These are phyloP conservation scores for Globisporangium splendens DNA, from an alignment of 352 stramenopile genomes.

Conservation along the genomic window DNA sequence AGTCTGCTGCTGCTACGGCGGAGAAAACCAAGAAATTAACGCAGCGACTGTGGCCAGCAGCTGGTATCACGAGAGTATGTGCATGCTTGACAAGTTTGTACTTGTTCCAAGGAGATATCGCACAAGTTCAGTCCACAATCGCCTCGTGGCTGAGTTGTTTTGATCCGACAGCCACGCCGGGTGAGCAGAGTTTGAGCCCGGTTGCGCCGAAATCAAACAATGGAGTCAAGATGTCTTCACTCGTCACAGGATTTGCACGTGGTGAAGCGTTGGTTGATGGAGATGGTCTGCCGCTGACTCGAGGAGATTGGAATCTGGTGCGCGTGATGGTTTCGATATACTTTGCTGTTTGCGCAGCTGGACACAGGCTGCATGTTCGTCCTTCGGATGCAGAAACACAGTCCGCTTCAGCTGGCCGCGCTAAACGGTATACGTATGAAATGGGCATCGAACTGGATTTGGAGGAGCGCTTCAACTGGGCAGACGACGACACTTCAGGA, in stretches of 20 bases:
- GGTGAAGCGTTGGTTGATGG: conserved; percentile 74
- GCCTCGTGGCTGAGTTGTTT: conserved; percentile 71
- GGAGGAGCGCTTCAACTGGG: conserved; percentile 32
- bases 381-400: conserved; percentile 16
- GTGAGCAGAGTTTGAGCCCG: conserved; percentile 30
- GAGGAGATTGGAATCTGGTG: conserved; percentile 81
- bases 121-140: conserved; percentile 48
- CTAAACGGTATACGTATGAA: conserved; percentile 55
- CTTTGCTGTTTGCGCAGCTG: conserved; percentile 63
- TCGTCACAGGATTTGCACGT: conserved; percentile 40
- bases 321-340: conserved; percentile 76
- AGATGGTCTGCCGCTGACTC: conserved; percentile 72
- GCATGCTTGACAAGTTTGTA: conserved; percentile 74
- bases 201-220: conserved; percentile 21
- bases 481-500: conserved; percentile 1
- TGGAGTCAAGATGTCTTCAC: conserved; percentile 15
- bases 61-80: conserved; percentile 76
- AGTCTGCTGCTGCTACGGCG: conserved; percentile 54
- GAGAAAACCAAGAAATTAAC: conserved; percentile 61
- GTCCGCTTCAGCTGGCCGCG: conserved; percentile 19
- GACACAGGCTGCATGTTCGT: conserved; percentile 47
- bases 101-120: conserved; percentile 66
- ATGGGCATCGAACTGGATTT: conserved; percentile 57
- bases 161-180: conserved; percentile 56
- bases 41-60: conserved; percentile 67